Evolutionary conservation across 192 early-diverging fungal genomes (phyloP).

Genomic region (Backusella mclennaniae): DNA sequence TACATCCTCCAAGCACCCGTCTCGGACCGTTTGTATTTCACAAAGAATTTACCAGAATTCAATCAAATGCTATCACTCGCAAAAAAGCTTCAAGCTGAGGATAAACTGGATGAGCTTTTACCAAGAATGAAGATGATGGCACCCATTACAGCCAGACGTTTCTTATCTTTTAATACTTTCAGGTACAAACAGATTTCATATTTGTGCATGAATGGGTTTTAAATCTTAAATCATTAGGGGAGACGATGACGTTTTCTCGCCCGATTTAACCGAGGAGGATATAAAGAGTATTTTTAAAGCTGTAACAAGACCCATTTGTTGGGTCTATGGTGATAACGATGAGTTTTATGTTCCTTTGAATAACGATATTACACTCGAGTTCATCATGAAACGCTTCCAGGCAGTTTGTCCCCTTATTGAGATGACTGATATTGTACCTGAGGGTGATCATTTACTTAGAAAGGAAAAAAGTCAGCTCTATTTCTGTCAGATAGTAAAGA

Average conservation of each 20-base stretch:
- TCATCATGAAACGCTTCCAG: neutral
- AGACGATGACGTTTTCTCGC: conserved; percentile 5
- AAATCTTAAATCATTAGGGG: neutral
- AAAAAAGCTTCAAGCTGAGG: conserved; percentile 31
- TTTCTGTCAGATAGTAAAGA: conserved; percentile 27
- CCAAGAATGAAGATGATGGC: conserved; percentile 29
- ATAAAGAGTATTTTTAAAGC: neutral
- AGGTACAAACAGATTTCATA: conserved; percentile 20
- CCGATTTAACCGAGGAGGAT: conserved; percentile 7
- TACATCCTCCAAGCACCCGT: conserved; percentile 44
- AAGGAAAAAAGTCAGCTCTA: neutral
- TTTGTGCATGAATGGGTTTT: neutral
- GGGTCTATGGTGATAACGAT: neutral
- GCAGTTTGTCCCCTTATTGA: neutral
- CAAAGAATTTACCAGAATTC: conserved; percentile 23
- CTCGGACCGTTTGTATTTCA: conserved; percentile 40
- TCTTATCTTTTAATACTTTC: conserved; percentile 31
- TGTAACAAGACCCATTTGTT: neutral
- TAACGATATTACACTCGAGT: neutral
- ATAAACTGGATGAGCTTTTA: conserved; percentile 40
- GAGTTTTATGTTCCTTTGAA: neutral
- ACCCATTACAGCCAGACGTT: conserved; percentile 41
- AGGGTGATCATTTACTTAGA: neutral
- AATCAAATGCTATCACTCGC: conserved; percentile 30
- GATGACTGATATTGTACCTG: neutral